Evolutionary conservation across 805 yeast genomes (phyloP).

Genomic region (Zygosaccharomyces kombuchaensis): DNA sequence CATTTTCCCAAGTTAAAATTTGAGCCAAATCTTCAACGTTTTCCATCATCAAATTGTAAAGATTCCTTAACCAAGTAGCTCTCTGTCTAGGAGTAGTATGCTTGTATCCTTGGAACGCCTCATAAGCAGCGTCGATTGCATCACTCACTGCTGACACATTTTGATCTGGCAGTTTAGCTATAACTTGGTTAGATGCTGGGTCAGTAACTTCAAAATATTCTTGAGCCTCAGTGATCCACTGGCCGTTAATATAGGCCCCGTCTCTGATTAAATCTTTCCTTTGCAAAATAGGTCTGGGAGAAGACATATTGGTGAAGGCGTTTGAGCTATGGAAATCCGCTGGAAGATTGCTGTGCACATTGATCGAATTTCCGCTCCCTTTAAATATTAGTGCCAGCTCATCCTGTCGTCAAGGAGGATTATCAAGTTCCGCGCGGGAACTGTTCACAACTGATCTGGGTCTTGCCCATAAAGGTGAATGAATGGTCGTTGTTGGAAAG

Average conservation of each 20-base stretch:
- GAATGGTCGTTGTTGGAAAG: background rate
- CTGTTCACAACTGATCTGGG: background rate
- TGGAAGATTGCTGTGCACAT: background rate
- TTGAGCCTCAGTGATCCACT: conserved; percentile 52
- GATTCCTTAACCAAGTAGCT: conserved; percentile 46
- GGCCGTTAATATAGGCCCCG: conserved; percentile 67
- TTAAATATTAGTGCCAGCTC: background rate
- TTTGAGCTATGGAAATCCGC: background rate
- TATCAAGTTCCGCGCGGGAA: conserved; percentile 6
- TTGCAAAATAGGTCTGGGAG: conserved; percentile 33
- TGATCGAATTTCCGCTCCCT: background rate
- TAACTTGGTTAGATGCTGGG: conserved; percentile 63
- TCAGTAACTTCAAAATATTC: conserved; percentile 61
- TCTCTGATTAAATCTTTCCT: conserved; percentile 52
- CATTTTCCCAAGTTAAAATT: conserved; percentile 56
- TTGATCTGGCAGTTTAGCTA: conserved; percentile 60
- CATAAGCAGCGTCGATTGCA: conserved; percentile 47
- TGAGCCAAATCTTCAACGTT: conserved; percentile 55
- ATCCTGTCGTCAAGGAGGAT: background rate
- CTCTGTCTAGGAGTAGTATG: conserved; percentile 49
- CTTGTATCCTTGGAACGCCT: conserved; percentile 44
- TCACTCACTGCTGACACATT: conserved; percentile 56
- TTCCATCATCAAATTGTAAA: conserved; percentile 49
- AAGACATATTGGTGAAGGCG: conserved; percentile 5
- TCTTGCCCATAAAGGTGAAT: background rate